phyloP scores from a whole-genome alignment of 306 rosid species.

The Inga oerstediana region DNA sequence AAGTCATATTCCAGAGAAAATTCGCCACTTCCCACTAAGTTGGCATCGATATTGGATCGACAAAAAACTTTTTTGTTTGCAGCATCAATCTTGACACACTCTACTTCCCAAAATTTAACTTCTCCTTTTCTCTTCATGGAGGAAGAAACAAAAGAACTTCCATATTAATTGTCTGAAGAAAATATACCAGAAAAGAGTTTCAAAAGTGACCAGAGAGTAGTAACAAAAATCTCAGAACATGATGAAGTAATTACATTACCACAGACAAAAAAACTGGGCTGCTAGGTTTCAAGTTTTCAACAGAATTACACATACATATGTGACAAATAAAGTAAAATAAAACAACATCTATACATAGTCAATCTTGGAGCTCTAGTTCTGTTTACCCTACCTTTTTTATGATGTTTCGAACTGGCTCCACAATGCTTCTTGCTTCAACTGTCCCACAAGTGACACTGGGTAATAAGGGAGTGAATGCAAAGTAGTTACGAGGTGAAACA shows the following conservation, averaged over 20 bases:
- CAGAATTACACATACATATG: not conserved
- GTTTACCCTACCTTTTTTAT: slow-evolving; percentile 67
- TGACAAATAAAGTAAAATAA: slow-evolving; percentile 20
- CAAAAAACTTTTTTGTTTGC: slow-evolving; percentile 67
- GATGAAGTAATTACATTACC: slow-evolving; percentile 25
- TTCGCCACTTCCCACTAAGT: slow-evolving; percentile 62
- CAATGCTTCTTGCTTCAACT: slow-evolving; percentile 97
- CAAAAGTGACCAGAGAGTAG: slow-evolving; percentile 7
- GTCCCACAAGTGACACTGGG: slow-evolving; percentile 97
- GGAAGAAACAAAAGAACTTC: not conserved
- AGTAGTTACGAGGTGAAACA: slow-evolving; percentile 91
- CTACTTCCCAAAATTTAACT: slow-evolving; percentile 81
- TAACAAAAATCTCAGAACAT: slow-evolving; percentile 3
- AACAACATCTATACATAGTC: not conserved
- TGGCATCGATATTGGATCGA: slow-evolving; percentile 52
- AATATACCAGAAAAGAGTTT: not conserved
- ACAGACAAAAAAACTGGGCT: not conserved
- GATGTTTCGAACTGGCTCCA: slow-evolving; percentile 86
- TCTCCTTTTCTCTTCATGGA: slow-evolving; percentile 70
- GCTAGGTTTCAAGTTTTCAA: slow-evolving; percentile 21
- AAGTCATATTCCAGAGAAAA: slow-evolving; percentile 85
- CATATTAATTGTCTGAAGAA: not conserved
- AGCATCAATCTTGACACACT: slow-evolving; percentile 85
- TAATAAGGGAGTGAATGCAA: slow-evolving; percentile 90
- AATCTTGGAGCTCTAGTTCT: slow-evolving; percentile 23